These are phyloP conservation scores for Parasitella parasitica DNA, from an alignment of 371 early-diverging fungal species.

Conservation along the genomic window DNA sequence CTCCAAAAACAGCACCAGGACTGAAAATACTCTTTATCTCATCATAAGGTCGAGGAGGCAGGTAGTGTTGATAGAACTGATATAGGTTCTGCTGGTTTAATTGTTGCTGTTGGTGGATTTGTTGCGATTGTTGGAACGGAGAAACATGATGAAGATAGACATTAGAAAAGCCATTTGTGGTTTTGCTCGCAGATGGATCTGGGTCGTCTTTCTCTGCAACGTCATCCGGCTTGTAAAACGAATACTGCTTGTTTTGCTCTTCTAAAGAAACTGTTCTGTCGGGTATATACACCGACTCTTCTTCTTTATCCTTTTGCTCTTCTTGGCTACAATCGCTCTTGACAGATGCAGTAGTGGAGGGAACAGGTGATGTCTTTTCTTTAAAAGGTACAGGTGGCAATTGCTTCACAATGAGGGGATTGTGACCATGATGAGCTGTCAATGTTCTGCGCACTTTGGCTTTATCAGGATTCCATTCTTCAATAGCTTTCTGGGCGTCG, in stretches of 20 bases:
- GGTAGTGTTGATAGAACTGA: conserved; percentile 42
- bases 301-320: neutral
- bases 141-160: neutral
- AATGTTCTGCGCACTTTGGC: conserved; percentile 35
- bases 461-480: conserved; percentile 37
- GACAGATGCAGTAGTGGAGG: neutral
- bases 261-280: neutral
- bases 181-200: neutral
- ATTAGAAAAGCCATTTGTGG: neutral
- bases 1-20: conserved; percentile 23
- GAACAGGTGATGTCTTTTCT: neutral
- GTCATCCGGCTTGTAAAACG: conserved; percentile 31
- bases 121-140: neutral
- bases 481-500: conserved; percentile 28
- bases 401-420: conserved; percentile 29
- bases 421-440: conserved; percentile 37
- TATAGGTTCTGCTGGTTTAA: conserved; percentile 38
- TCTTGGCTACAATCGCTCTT: neutral
- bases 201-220: neutral
- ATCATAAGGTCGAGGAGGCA: conserved; percentile 41
- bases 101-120: neutral
- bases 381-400: conserved; percentile 23
- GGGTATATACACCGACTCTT: neutral
- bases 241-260: conserved; percentile 10
- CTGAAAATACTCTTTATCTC: conserved; percentile 27